phyloP scores from a whole-genome alignment of 1,284 basidiomycete species.

The Ustilago loliicola region DNA sequence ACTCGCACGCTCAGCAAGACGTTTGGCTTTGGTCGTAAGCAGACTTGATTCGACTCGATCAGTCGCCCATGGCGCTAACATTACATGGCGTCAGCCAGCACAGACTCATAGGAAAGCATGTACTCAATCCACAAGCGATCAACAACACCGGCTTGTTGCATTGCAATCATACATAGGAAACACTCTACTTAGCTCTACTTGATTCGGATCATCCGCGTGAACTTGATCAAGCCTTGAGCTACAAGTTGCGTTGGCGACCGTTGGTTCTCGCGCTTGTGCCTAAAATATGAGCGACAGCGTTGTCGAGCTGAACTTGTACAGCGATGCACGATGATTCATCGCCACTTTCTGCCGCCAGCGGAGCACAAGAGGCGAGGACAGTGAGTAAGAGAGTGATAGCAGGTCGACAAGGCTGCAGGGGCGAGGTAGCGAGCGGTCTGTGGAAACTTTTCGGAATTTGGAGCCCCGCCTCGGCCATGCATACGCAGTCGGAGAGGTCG shows the following conservation, averaged over 20 bases:
- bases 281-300: background rate
- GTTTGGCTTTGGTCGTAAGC: conserved; percentile 50
- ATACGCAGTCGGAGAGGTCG: background rate
- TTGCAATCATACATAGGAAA: background rate
- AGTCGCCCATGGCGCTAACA: background rate
- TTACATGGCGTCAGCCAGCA: background rate
- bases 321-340: conserved; percentile 13
- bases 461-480: conserved; percentile 41
- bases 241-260: background rate
- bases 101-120: conserved; percentile 6
- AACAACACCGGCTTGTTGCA: background rate
- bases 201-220: background rate
- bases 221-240: background rate
- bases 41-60: conserved; percentile 6
- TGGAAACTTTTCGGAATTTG: conserved; percentile 18
- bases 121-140: background rate
- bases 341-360: background rate
- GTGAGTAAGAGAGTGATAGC: background rate
- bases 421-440: conserved; percentile 2
- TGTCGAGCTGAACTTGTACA: conserved; percentile 5
- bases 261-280: background rate
- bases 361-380: background rate
- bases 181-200: background rate
- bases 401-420: background rate
- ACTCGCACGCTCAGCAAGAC: conserved; percentile 46